Base-by-base conservation (phyloP, 306 rosid species). In the Fragaria nilgerrensis region DNA sequence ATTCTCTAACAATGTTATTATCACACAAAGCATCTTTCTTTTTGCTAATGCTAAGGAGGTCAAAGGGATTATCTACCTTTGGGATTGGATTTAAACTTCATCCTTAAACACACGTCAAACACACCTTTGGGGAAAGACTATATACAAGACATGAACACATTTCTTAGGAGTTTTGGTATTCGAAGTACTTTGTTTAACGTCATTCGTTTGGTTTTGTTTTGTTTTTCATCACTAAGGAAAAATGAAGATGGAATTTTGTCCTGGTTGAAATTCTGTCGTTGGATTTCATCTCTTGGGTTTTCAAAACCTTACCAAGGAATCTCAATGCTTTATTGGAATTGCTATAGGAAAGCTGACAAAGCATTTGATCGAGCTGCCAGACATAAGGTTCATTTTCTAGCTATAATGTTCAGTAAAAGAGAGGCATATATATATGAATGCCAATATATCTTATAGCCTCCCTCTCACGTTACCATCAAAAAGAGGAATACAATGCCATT, bases 371-470 rank as follows among this genome's bases (percentile, higher is more conserved):
- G 78, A 55, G 53, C 73, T 66, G 76, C 16, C 76, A 72, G 73
- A 43, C 63, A 70, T 63, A 65, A 36, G 47, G 70, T 34, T 36
- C 10, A 9, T 43, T 34, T 34, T 37, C 12, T 63, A 73, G 84
- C 82, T 68, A 77, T 61, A 13, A 9, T 76, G 86, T 79, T 77
- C 81, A 76, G 59, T 19, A 80, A 80, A 79, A 76, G 87, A 32
- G 41, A 20, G 55, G 70, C 84, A 80, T 43, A 71, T 50, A 80
- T 43, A 71, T 50, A 73, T 77, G 52, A 61, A 77, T 73, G 76
- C 61, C 74, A 62, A 80, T n/a, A n/a, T n/a, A n/a, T 83, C 67
- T 48, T 47, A 69, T 75, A 69, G 69, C 62, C 48, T 53, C 73
- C 44, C 69, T 64, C 61, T 58, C 73, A 79, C 68, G 78, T 79